Conservation (phyloP, 257 asterid species). For the Solanum sejunctum region DNA sequence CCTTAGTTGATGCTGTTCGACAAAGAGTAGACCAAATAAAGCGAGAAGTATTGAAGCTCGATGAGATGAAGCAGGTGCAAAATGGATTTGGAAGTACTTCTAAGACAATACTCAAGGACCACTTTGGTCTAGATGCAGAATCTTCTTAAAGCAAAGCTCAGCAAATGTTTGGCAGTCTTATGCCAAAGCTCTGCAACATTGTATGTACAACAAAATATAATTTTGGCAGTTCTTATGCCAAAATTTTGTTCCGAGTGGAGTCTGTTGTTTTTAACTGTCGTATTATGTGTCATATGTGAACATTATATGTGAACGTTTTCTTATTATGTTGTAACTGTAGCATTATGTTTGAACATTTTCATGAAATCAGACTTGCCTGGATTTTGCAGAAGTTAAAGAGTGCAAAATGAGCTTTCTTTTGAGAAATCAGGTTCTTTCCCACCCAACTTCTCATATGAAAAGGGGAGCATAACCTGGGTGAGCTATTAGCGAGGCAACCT, state of each 20-base stretch:
- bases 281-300: too few relatives aligned
- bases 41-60: constrained; percentile 30
- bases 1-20: constrained; percentile 22
- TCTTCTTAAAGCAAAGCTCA: not conserved
- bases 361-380: not conserved
- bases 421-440: not conserved
- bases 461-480: not conserved
- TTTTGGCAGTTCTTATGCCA: not conserved
- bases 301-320: too few relatives aligned
- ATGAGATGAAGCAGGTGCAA: constrained; percentile 49
- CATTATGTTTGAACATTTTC: not conserved
- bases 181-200: not conserved
- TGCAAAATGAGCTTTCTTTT: not conserved
- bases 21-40: constrained; percentile 33
- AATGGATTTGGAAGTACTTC: constrained; percentile 68
- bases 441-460: not conserved
- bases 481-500: not conserved
- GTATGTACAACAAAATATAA: not conserved
- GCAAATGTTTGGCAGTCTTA: not conserved
- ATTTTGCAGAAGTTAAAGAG: not conserved
- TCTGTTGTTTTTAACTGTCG: not conserved
- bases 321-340: not conserved
- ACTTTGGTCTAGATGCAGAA: constrained; percentile 30
- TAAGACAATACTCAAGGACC: constrained; percentile 36
- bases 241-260: not conserved